Conservation (phyloP, 352 stramenopile genomes). For the Phytophthora megakarya region DNA sequence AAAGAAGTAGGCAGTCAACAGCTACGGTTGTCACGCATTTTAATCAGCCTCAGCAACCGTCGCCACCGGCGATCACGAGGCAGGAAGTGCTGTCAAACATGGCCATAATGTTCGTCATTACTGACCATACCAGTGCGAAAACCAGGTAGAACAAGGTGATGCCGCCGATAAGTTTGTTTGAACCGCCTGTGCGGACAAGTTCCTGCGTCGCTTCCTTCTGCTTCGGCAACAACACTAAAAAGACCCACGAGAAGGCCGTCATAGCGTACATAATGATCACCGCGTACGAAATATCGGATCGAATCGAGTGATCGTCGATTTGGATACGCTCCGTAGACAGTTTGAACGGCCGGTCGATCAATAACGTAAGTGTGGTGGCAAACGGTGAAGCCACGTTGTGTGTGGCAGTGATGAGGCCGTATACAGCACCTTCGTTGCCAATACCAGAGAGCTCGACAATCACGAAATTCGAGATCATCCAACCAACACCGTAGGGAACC, state of each 20-base stretch:
- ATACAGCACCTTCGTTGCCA: conserved; percentile 46
- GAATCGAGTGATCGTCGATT: conserved; percentile 35
- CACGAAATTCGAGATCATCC: conserved; percentile 39
- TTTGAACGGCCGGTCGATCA: conserved; percentile 41
- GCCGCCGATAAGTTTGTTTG: conserved; percentile 34
- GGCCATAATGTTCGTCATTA: conserved; percentile 45
- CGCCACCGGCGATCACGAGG: conserved; percentile 41
- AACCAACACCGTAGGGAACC: conserved; percentile 36
- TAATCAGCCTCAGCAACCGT: conserved; percentile 37
- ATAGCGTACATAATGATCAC: conserved; percentile 45
- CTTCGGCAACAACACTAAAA: conserved; percentile 36
- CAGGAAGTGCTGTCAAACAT: conserved; percentile 49
- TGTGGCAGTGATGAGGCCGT: conserved; percentile 43
- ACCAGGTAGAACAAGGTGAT: conserved; percentile 35
- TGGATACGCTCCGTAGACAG: conserved; percentile 42
- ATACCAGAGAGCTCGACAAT: conserved; percentile 46
- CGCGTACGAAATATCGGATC: conserved; percentile 39
- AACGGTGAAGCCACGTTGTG: conserved; percentile 42
- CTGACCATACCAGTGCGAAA: conserved; percentile 38
- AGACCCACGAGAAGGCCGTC: conserved; percentile 38
- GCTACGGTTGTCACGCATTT: conserved; percentile 15
- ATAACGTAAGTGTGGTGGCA: conserved; percentile 36
- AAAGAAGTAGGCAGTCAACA: conserved; percentile 1
- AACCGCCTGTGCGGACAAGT: conserved; percentile 34
- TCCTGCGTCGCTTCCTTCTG: conserved; percentile 44